Conservation (phyloP, 495 filamentous ascomycete species). For the Neurospora pannonica region DNA sequence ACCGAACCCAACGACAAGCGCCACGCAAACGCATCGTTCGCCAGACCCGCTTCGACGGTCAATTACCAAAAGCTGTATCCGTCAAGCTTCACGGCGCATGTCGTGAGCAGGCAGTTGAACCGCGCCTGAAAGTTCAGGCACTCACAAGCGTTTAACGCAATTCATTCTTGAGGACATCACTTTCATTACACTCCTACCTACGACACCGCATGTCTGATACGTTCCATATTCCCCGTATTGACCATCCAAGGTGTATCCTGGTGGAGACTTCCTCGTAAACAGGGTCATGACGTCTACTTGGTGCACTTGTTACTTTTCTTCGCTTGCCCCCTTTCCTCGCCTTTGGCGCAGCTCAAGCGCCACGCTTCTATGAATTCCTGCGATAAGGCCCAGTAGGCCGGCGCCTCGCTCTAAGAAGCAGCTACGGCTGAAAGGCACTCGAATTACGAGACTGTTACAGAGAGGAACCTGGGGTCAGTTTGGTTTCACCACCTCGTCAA, state of each 20-base stretch:
- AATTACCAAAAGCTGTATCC: neutral
- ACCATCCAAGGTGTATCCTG: neutral
- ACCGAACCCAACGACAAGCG: neutral
- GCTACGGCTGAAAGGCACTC: neutral
- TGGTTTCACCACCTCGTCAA: neutral
- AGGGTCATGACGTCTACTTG: neutral
- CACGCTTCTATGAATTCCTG: neutral
- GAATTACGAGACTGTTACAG: neutral
- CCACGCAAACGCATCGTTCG: neutral
- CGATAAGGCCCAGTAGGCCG: neutral
- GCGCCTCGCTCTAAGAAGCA: neutral
- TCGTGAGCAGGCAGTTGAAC: neutral
- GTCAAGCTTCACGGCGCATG: neutral
- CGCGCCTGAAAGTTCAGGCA: neutral
- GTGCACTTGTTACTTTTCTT: neutral
- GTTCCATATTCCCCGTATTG: neutral
- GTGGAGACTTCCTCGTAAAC: neutral
- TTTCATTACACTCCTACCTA: neutral
- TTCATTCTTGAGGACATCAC: neutral
- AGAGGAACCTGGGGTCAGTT: neutral
- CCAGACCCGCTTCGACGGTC: neutral
- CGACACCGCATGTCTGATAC: neutral
- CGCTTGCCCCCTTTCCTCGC: neutral
- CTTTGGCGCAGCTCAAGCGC: neutral
- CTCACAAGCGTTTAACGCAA: neutral